phyloP scores from a whole-genome alignment of 352 stramenopile genomes.

The Globisporangium spinosum region DNA sequence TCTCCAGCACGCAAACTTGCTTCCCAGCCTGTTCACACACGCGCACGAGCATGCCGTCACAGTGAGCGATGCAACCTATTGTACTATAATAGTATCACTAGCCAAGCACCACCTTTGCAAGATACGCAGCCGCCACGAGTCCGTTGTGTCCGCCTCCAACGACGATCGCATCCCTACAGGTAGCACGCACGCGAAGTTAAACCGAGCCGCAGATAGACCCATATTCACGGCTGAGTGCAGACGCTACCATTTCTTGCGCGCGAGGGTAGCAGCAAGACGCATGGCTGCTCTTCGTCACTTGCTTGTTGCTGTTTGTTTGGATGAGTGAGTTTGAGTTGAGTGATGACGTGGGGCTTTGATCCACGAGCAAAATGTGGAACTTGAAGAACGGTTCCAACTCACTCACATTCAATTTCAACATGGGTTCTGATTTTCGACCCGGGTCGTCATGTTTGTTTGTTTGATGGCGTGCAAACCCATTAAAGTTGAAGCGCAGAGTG shows the following conservation, averaged over 20 bases:
- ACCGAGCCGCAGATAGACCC: not conserved
- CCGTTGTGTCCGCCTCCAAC: constrained; percentile 89
- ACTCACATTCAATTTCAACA: not conserved
- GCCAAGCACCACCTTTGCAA: constrained; percentile 70
- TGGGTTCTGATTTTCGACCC: not conserved
- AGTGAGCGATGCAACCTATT: no score
- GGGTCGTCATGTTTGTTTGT: not conserved
- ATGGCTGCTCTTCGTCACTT: constrained; percentile 19
- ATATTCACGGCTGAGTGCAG: not conserved
- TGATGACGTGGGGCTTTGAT: not conserved
- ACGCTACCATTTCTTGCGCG: constrained; percentile 40
- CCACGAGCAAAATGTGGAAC: not conserved
- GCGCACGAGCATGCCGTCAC: not conserved
- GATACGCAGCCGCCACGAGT: constrained; percentile 85
- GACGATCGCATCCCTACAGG: constrained; percentile 77
- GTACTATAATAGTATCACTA: not conserved
- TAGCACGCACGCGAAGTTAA: not conserved
- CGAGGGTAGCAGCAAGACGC: constrained; percentile 18
- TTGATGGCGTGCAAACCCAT: not conserved
- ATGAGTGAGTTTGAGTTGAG: not conserved
- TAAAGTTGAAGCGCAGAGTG: constrained; percentile 23
- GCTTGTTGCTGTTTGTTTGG: constrained; percentile 6
- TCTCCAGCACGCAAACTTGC: constrained; percentile 87
- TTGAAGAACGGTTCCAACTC: not conserved
- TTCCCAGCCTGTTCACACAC: constrained; percentile 52